Base-by-base conservation (phyloP, 371 early-diverging fungal genomes). In the Mucor lusitanicus region DNA sequence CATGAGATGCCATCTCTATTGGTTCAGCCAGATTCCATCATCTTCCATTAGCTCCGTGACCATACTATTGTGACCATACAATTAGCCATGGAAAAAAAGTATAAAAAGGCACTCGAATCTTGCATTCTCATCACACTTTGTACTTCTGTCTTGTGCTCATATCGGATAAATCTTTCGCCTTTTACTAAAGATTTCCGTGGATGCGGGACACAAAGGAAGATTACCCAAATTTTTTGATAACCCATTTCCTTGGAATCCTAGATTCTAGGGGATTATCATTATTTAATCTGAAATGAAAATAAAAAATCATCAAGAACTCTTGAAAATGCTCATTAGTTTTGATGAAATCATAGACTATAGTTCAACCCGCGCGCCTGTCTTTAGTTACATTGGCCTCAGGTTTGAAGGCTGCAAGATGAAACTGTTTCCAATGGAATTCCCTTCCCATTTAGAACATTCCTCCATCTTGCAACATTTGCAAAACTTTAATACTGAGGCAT, bases 131-230 rank as follows among this genome's bases (percentile, higher is more conserved):
- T 4, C 39, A 1, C 42, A 59, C 64, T 72, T 78, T 65, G 72
- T 80, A 73, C 75, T 77, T 75, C 77, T 75, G 75, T 77, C 71
- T 65, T 77, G 76, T 76, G 67, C 70, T 80, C 81, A 80, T 65
- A 79, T 75, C 77, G 81, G 75, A 80, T 77, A 80, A 80, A 80
- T 80, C 81, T 80, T 80, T 80, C 81, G 81, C 81, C 81, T 80
- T 80, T 80, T 80, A 80, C 81, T 80, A 80, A 80, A 80, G 81
- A 80, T 80, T 80, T 80, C 81, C 81, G 81, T 80, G 81, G 80
- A 72, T 77, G 76, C 75, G 77, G 74, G 71, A 75, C 74, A 69
- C 65, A 55, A 75, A 77, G 68, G 77, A 74, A 74, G 76, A 63
- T 80, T 75, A 72, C 73, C 74, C 65, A 58, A 80, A 80, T 80